Evolutionary conservation across 805 yeast genomes (phyloP), one percentile per base, ranked within the genome.

Genomic region (Teunomyces aglyptinius): DNA sequence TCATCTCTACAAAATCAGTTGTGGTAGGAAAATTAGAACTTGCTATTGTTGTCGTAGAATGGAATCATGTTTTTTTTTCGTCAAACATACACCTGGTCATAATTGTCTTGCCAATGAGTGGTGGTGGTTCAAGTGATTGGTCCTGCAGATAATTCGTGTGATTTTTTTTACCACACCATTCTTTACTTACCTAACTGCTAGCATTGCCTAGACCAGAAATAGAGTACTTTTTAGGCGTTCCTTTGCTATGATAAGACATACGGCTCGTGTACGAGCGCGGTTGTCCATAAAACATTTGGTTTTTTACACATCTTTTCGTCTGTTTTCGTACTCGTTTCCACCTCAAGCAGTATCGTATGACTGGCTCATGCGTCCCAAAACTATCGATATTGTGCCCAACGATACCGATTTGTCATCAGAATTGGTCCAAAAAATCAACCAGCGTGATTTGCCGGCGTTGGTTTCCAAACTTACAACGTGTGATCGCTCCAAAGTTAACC

Each of bases 361-460:
- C 28, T 36, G 39, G 39, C 39, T 36, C 28, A 36, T 36, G 39
- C 27, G 39, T 8, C 39, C 39, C 27, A 36, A 36, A 22, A 12
- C 28, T 18, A 12, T 36, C 28, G 39, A 28, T 13, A 10, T 36
- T n/a, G 10, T 18, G 3, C 26, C 24, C n/a, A 20, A 36, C 5
- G 39, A 36, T n/a, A 11, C 39, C n/a, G 28, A 36, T 22, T 36
- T 36, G 11, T 22, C 39, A 4, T n/a, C 27, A 12, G 28, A 36
- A 8, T 13, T 36, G n/a, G 27, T 36, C 12, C 16, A n/a, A 3
- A 24, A 12, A 13, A 22, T 36, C 12, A 15, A 19, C 13, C 26
- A 36, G 28, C 39, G 39, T 10, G 39, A 36, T 22, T 22, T 36
- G 6, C 39, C 39, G 6, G 39, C 39, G 5, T 36, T 36, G 27